Percentiles rank a stretch among this genome's conserved stretches.
phyloP scores from a whole-genome alignment of 192 early-diverging fungal genomes.

The Umbelopsis isabellina region DNA sequence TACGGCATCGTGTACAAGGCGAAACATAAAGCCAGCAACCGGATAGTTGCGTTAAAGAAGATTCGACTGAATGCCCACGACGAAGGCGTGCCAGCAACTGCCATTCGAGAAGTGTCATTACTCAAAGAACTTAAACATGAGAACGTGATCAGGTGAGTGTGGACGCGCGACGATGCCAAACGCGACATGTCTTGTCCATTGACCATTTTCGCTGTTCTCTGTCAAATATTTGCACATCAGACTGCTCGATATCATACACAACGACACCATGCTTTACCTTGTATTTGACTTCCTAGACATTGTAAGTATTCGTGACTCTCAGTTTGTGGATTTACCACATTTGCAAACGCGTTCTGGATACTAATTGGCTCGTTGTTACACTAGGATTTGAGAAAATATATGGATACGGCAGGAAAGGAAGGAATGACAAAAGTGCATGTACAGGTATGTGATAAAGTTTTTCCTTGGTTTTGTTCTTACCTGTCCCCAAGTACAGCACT shows the following conservation, averaged over 20 bases:
- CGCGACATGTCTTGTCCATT: neutral
- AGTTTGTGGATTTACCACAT: slow-evolving; percentile 54
- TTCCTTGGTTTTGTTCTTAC: neutral
- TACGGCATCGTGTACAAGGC: slow-evolving; percentile 86
- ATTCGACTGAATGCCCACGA: slow-evolving; percentile 69
- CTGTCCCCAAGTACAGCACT: neutral
- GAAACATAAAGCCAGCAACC: slow-evolving; percentile 52
- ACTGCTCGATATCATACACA: slow-evolving; percentile 87
- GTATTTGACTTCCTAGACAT: slow-evolving; percentile 97
- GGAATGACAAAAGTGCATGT: slow-evolving; percentile 35
- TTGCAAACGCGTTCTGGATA: neutral
- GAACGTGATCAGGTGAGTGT: slow-evolving; percentile 73
- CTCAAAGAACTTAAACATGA: slow-evolving; percentile 74
- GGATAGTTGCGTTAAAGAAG: slow-evolving; percentile 77
- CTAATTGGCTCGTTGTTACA: neutral
- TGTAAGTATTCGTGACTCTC: slow-evolving; percentile 49
- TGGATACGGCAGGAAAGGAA: slow-evolving; percentile 32
- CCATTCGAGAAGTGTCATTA: slow-evolving; percentile 79
- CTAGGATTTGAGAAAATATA: slow-evolving; percentile 42
- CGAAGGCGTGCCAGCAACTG: slow-evolving; percentile 73
- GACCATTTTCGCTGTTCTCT: neutral
- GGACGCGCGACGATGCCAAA: neutral
- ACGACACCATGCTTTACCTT: slow-evolving; percentile 86
- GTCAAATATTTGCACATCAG: slow-evolving; percentile 42
- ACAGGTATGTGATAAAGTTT: slow-evolving; percentile 26